Percentiles rank a stretch among this genome's conserved stretches.
These are phyloP conservation scores for Asclepias syriaca DNA, from an alignment of 257 asterid species.

Conservation along the genomic window DNA sequence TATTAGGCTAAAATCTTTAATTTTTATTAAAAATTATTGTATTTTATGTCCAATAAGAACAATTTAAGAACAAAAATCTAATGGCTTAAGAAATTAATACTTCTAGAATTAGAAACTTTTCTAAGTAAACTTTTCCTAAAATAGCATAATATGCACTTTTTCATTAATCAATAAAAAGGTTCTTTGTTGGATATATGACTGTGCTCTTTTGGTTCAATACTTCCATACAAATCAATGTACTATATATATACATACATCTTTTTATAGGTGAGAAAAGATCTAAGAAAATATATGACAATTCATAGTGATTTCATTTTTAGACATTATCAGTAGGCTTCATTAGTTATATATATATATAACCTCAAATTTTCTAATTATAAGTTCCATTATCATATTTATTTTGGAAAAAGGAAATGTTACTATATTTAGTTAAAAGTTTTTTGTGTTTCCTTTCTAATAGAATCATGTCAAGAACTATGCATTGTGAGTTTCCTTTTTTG, in stretches of 20 bases:
- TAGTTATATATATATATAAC: too few species aligned
- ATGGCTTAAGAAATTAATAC: not conserved
- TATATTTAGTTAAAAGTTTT: not conserved
- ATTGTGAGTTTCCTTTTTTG: not conserved
- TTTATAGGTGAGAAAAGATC: not conserved
- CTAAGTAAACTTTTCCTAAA: not conserved
- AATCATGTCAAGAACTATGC: not conserved
- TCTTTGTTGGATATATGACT: not conserved
- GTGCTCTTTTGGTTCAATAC: not conserved
- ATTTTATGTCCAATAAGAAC: too few species aligned
- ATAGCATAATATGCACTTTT: not conserved
- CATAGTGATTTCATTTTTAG: not conserved
- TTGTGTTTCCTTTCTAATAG: not conserved
- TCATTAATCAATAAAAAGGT: not conserved
- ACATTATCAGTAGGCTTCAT: not conserved
- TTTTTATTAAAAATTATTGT: too few species aligned
- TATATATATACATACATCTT: too few species aligned
- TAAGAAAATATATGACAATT: not conserved
- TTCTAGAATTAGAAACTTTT: not conserved
- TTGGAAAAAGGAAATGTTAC: not conserved
- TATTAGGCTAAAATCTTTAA: not conserved
- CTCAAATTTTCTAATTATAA: not conserved
- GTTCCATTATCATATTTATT: not conserved
- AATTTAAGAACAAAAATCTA: not conserved
- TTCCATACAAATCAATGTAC: not conserved